Base-by-base conservation (phyloP, 2,329 filamentous ascomycete genomes). In the Penicillium expansum region DNA sequence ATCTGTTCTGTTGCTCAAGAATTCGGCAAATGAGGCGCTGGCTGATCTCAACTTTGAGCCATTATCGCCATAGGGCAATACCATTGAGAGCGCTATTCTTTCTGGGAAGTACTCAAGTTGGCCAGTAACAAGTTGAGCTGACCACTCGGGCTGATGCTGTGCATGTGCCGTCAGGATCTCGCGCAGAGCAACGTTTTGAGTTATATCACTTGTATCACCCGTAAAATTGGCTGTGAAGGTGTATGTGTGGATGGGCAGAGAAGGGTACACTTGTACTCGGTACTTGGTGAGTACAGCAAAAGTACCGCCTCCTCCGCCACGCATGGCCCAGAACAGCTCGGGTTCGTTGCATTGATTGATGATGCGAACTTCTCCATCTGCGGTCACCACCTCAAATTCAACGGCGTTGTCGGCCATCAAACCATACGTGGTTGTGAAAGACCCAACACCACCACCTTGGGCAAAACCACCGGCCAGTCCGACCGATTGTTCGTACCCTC, bases 361-460 rank as follows among this genome's bases (percentile, higher is more conserved):
- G 16, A 75, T 78, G 10, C 79, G 65, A 24, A 80, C 71, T 11
- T 69, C 61, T 14, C 81, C 81, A 56, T 76, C 74, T 11, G 79
- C 74, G 6, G 77, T 77, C 8, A 84, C 77, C 8, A 83, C 73
- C 51, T 82, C 73, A 48, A 79, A 72, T 47, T 76, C 71, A 11
- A 83, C 69, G 3, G 81, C 73, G 61, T 82, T 77, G 64, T 83
- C 81, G 5, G 79, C 75, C 57, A 73, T 80, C 66, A 84, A 76
- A 22, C 62, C 61, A 18, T 60, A 59, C 13, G 79, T 66, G 48
- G 75, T 74, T 6, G 77, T 79, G 49, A 86, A 64, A 2, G 81
- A 80, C 8, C 78, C 80, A 65, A 85, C 80, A 0, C 83, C 83
- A 38, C 81, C 83, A 11, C 81, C 82, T 45, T 74, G 73, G 4